Conservation (phyloP, 179 eudicot genomes). For the Dionaea muscipula region DNA sequence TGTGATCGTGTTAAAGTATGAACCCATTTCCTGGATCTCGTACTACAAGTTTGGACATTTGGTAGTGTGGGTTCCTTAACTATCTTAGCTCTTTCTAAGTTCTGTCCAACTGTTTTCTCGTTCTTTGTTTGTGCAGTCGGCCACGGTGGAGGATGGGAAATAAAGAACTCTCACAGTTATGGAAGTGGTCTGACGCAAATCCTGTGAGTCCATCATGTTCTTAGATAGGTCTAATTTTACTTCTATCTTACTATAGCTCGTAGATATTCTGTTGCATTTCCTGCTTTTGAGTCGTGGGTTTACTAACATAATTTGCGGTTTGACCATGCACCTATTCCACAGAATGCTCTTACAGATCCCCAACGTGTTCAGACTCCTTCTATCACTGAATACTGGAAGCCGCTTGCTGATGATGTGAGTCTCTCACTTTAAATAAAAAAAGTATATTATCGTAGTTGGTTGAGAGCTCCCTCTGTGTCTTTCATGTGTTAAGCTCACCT, state of each 20-base stretch:
- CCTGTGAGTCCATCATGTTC: constrained; percentile 32
- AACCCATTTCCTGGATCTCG: too few relatives aligned
- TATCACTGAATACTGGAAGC: constrained; percentile 80
- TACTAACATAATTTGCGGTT: neutral
- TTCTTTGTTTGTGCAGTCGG: constrained; percentile 33
- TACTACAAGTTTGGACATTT: too few relatives aligned
- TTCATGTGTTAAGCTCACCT: neutral
- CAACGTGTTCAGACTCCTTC: constrained; percentile 74
- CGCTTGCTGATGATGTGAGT: constrained; percentile 90
- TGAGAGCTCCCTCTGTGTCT: neutral
- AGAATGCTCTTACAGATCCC: constrained; percentile 92
- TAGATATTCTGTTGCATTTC: neutral
- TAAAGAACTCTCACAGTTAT: constrained; percentile 86
- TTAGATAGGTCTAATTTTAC: neutral
- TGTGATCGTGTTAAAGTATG: too few relatives aligned
- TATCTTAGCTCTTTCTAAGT: too few relatives aligned
- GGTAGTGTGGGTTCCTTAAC: too few relatives aligned
- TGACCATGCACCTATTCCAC: constrained; percentile 13
- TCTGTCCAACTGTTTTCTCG: neutral
- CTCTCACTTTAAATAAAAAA: constrained; percentile 6
- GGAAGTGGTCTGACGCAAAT: constrained; percentile 98
- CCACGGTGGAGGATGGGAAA: constrained; percentile 95
- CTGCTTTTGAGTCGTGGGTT: neutral
- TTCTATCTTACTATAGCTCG: neutral
- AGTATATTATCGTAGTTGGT: neutral